A percentile compares a stretch with the other conserved stretches of the same genome.
These are phyloP conservation scores for Chaetoscypha palmicola DNA, from an alignment of 2,329 filamentous ascomycete genomes.

Conservation along the genomic window DNA sequence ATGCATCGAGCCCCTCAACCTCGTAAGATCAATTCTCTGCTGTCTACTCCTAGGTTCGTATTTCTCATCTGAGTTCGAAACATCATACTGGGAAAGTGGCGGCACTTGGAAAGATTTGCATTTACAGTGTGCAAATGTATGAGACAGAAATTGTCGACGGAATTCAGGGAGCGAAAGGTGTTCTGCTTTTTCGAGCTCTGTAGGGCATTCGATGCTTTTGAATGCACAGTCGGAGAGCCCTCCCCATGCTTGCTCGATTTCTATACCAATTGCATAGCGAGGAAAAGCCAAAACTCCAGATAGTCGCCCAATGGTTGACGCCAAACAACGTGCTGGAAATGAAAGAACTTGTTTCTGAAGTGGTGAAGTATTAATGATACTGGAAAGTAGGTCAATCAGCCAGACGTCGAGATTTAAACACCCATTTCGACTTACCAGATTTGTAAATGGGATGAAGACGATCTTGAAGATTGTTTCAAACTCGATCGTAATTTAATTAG, in stretches of 20 bases:
- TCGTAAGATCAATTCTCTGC: neutral
- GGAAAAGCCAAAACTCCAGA: constrained; percentile 7
- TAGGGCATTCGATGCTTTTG: constrained; percentile 8
- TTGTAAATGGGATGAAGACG: constrained; percentile 7
- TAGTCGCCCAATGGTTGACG: constrained; percentile 1
- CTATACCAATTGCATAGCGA: constrained; percentile 8
- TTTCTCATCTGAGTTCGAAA: too few species aligned
- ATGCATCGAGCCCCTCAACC: neutral
- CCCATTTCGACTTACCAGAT: constrained; percentile 6
- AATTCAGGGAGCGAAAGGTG: constrained; percentile 11
- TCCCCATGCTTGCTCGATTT: constrained; percentile 13
- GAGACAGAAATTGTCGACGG: constrained; percentile 10
- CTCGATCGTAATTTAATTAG: constrained; percentile 6
- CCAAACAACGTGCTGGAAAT: constrained; percentile 3
- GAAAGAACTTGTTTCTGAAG: constrained; percentile 6
- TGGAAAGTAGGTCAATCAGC: neutral
- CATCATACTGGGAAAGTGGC: neutral
- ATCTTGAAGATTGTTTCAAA: constrained; percentile 5
- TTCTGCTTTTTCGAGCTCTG: constrained; percentile 7
- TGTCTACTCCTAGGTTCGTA: neutral
- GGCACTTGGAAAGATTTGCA: constrained; percentile 7
- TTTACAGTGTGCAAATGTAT: constrained; percentile 7
- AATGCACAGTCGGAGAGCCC: constrained; percentile 9
- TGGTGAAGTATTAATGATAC: constrained; percentile 11
- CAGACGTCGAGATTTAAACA: neutral